Evolutionary conservation across 331 rosid species (phyloP).

Genomic region (Acacia pycnantha): DNA sequence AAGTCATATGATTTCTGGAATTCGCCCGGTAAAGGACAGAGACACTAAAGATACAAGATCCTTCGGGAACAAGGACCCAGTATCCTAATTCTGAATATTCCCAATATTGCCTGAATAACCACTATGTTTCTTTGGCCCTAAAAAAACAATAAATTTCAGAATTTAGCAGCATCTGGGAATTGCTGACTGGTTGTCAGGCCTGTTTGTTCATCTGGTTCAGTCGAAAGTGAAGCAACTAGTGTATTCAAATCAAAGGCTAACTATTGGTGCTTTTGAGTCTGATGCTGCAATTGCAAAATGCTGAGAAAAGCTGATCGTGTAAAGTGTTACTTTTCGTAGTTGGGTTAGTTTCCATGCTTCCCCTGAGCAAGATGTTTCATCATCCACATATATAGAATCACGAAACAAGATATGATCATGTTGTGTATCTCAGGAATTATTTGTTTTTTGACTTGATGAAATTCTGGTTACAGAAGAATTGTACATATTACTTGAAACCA

Average conservation of each 20-base stretch:
- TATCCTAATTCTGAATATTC: constrained; percentile 20
- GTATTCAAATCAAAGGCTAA: not conserved
- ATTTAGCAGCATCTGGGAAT: constrained; percentile 10
- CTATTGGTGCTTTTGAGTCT: not conserved
- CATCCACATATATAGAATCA: not conserved
- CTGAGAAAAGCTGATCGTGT: not conserved
- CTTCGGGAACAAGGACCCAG: constrained; percentile 22
- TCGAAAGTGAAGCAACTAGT: constrained; percentile 2
- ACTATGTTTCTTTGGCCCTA: not conserved
- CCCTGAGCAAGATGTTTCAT: not conserved
- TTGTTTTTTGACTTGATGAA: not conserved
- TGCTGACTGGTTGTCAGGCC: not conserved
- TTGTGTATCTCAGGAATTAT: not conserved
- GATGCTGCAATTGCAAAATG: constrained; percentile 18
- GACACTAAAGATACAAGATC: constrained; percentile 26
- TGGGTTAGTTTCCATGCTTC: not conserved
- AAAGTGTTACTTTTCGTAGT: not conserved
- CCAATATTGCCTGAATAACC: not conserved
- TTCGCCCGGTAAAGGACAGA: constrained; percentile 12
- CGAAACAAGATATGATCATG: not conserved
- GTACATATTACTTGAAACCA: not conserved
- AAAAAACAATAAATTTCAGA: not conserved
- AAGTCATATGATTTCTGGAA: constrained; percentile 41
- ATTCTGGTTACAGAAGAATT: constrained; percentile 2
- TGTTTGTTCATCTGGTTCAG: not conserved